These are phyloP conservation scores for Paramarasmius palmivorus DNA, from an alignment of 1,284 basidiomycete genomes.

Conservation along the genomic window DNA sequence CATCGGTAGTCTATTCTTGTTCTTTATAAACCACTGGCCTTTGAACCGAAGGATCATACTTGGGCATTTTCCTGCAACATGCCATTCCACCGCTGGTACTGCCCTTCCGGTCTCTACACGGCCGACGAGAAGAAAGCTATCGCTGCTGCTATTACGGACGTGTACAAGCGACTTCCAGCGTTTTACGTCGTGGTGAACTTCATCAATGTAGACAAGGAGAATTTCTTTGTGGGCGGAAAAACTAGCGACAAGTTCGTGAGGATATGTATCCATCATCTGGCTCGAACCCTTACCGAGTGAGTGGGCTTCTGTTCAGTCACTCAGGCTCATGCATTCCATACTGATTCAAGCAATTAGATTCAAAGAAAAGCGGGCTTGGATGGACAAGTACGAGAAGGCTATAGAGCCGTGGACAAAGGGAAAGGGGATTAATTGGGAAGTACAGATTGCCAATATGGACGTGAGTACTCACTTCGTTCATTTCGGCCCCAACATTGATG, in stretches of 20 bases:
- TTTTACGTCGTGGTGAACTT: constrained; percentile 24
- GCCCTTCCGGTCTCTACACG: constrained; percentile 20
- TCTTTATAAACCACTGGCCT: no score
- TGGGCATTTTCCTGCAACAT: no score
- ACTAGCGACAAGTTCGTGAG: constrained; percentile 13
- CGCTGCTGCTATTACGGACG: constrained; percentile 16
- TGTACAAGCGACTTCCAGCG: constrained; percentile 15
- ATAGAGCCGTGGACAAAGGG: constrained; percentile 15
- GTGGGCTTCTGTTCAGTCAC: no score
- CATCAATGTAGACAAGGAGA: constrained; percentile 17
- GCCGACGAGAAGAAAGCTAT: constrained; percentile 19
- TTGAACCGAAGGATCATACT: no score
- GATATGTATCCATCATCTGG: constrained; percentile 20
- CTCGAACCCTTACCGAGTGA: constrained; percentile 15
- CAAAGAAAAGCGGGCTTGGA: constrained; percentile 8
- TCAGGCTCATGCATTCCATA: no score
- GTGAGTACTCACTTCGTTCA: constrained; percentile 9
- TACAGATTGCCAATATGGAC: constrained; percentile 11
- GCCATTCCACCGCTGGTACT: constrained; percentile 23
- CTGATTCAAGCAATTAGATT: neutral
- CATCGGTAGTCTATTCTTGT: no score
- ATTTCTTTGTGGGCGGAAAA: constrained; percentile 18
- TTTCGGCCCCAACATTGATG: neutral
- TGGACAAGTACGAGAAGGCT: constrained; percentile 13
- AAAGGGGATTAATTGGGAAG: constrained; percentile 16